A percentile compares a stretch with the other conserved stretches of the same genome.
Evolutionary conservation across 2,329 filamentous ascomycete genomes (phyloP).

Genomic region (Hymenoscyphus occultus): DNA sequence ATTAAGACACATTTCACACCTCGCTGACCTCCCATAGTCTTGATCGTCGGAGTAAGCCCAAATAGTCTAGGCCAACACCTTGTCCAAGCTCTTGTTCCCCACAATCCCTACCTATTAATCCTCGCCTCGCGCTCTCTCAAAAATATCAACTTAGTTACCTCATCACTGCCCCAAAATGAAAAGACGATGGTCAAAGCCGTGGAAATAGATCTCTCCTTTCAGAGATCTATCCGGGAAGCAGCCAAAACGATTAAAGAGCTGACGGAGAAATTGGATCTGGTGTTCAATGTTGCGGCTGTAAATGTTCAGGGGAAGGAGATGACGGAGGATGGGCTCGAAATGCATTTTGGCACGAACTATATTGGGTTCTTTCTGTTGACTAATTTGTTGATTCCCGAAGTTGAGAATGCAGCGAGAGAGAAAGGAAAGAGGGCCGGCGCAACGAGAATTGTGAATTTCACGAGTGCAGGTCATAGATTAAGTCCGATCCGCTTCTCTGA

Average conservation of each 20-base stretch:
- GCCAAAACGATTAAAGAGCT: constrained; percentile 37
- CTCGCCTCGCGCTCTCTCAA: constrained; percentile 22
- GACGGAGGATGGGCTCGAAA: constrained; percentile 40
- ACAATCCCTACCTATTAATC: constrained; percentile 23
- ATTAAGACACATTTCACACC: background rate
- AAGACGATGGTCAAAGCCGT: constrained; percentile 5
- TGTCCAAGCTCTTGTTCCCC: constrained; percentile 23
- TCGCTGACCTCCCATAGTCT: constrained; percentile 11
- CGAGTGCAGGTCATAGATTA: constrained; percentile 40
- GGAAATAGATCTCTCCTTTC: constrained; percentile 39
- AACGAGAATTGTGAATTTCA: constrained; percentile 38
- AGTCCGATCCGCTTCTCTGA: constrained; percentile 39
- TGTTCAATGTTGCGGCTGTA: constrained; percentile 44
- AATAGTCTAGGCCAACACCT: constrained; percentile 20
- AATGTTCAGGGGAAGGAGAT: constrained; percentile 31
- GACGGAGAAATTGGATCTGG: constrained; percentile 38
- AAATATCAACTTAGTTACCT: constrained; percentile 21
- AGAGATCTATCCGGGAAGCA: constrained; percentile 40
- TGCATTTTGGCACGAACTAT: constrained; percentile 31
- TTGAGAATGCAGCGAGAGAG: constrained; percentile 16
- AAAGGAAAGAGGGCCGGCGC: constrained; percentile 8
- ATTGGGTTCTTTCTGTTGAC: constrained; percentile 33
- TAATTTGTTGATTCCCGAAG: constrained; percentile 26
- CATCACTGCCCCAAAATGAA: constrained; percentile 7
- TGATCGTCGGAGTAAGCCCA: constrained; percentile 20